Percentiles rank a stretch among this genome's conserved stretches.
Conservation (phyloP, 495 filamentous ascomycete species). For the Jackrogersella minutella region DNA sequence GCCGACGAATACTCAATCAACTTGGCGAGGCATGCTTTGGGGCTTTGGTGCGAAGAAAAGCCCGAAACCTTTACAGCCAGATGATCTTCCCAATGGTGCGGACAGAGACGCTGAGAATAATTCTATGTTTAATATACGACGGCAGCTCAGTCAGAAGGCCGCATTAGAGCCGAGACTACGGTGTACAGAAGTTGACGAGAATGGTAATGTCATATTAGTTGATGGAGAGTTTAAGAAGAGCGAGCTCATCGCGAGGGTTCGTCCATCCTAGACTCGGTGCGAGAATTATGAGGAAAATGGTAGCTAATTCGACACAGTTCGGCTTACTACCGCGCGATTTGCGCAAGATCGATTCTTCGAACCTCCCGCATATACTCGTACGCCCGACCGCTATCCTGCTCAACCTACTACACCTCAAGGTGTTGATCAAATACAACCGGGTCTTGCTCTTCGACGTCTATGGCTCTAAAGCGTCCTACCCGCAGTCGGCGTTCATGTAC, state of each 20-base stretch:
- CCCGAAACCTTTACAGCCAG: slow-evolving; percentile 51
- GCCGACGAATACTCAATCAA: slow-evolving; percentile 55
- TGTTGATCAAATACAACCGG: slow-evolving; percentile 91
- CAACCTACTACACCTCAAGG: slow-evolving; percentile 91
- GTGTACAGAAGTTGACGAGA: slow-evolving; percentile 93
- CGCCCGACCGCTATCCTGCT: slow-evolving; percentile 93
- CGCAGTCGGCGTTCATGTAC: slow-evolving; percentile 96
- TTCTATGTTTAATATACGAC: slow-evolving; percentile 65
- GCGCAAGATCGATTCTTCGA: slow-evolving; percentile 97
- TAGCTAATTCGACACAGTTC: slow-evolving; percentile 67
- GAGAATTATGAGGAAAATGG: not conserved
- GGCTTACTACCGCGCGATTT: slow-evolving; percentile 94
- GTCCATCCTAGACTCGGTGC: slow-evolving; percentile 30
- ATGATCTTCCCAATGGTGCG: slow-evolving; percentile 60
- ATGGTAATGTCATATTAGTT: slow-evolving; percentile 92
- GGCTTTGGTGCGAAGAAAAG: slow-evolving; percentile 48
- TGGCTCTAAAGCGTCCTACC: slow-evolving; percentile 91
- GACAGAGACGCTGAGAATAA: slow-evolving; percentile 58
- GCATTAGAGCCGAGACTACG: slow-evolving; percentile 82
- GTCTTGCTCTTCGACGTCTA: slow-evolving; percentile 96
- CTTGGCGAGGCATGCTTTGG: slow-evolving; percentile 66
- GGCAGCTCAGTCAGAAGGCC: slow-evolving; percentile 72
- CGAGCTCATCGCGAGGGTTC: slow-evolving; percentile 93
- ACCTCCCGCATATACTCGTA: slow-evolving; percentile 95
- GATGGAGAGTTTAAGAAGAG: slow-evolving; percentile 97